phyloP scores from a whole-genome alignment of 176 grass and related monocot species.

The Carex kokanica region DNA sequence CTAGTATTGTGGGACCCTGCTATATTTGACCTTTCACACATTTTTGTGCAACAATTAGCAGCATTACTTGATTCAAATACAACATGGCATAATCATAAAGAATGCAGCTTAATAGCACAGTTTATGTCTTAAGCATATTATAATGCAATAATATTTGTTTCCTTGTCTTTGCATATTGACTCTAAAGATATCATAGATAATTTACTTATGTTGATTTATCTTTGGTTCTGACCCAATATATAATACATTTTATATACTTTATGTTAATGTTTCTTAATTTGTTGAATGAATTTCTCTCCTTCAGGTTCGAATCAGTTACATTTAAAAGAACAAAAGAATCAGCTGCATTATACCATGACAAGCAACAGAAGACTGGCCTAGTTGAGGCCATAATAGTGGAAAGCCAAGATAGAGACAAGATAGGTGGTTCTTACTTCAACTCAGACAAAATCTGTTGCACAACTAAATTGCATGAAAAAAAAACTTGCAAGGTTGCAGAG shows the following conservation, averaged over 20 bases:
- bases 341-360: constrained; percentile 47
- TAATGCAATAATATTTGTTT: background rate
- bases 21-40: background rate
- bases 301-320: constrained; percentile 82
- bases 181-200: too few species aligned
- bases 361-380: constrained; percentile 92
- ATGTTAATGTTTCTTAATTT: constrained; percentile 12
- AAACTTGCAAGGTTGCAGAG: constrained; percentile 71
- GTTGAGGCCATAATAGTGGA: constrained; percentile 94
- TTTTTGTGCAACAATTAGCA: background rate
- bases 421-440: constrained; percentile 78
- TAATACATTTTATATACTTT: background rate
- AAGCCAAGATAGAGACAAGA: constrained; percentile 92
- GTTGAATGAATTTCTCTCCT: constrained; percentile 16
- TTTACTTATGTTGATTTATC: too few species aligned
- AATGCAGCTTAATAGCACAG: background rate
- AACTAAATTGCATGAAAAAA: constrained; percentile 54
- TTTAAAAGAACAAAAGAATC: constrained; percentile 75
- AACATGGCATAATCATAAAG: background rate
- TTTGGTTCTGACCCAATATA: background rate
- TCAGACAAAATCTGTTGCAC: constrained; percentile 94
- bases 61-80: background rate
- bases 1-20: background rate
- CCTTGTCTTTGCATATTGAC: background rate
- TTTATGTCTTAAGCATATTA: background rate